These are phyloP conservation scores for Gossypium bickii DNA, from an alignment of 345 rosid genomes.

Conservation along the genomic window DNA sequence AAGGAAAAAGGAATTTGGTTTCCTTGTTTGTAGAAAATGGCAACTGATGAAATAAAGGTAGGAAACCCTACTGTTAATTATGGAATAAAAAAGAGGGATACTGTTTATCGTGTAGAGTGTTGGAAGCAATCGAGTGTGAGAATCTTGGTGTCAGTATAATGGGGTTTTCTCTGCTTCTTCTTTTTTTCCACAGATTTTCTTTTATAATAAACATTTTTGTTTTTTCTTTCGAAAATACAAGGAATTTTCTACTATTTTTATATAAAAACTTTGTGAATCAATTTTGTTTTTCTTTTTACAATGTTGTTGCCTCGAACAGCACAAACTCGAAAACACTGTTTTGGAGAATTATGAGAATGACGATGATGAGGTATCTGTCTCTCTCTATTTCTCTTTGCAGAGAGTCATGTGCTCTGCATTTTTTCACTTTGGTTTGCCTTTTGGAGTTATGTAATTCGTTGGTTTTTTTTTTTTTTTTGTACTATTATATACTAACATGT, in stretches of 20 bases:
- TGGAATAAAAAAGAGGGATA: background rate
- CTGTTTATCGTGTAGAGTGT: conserved; percentile 32
- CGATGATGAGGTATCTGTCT: background rate
- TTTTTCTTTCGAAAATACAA: no score
- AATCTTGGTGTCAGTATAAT: conserved; percentile 35
- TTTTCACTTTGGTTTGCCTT: background rate
- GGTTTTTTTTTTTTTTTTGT: no score
- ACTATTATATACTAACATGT: no score
- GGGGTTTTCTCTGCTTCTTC: background rate
- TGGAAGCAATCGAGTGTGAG: conserved; percentile 33
- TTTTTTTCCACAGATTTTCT: background rate
- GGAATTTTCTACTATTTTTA: no score
- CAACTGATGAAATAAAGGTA: conserved; percentile 10
- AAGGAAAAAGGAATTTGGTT: conserved; percentile 15
- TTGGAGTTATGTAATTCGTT: no score
- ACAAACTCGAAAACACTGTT: conserved; percentile 8
- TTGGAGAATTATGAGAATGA: no score
- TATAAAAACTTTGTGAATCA: no score
- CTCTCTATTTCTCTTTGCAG: background rate
- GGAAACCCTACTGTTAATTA: background rate
- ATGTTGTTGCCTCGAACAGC: conserved; percentile 27
- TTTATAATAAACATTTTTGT: no score
- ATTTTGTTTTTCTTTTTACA: no score
- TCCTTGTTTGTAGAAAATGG: conserved; percentile 31
- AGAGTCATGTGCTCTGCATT: conserved; percentile 22